Evolutionary conservation across 2,329 filamentous ascomycete genomes (phyloP), one percentile per base, ranked within the genome.

Genomic region (Aureobasidium sp.): DNA sequence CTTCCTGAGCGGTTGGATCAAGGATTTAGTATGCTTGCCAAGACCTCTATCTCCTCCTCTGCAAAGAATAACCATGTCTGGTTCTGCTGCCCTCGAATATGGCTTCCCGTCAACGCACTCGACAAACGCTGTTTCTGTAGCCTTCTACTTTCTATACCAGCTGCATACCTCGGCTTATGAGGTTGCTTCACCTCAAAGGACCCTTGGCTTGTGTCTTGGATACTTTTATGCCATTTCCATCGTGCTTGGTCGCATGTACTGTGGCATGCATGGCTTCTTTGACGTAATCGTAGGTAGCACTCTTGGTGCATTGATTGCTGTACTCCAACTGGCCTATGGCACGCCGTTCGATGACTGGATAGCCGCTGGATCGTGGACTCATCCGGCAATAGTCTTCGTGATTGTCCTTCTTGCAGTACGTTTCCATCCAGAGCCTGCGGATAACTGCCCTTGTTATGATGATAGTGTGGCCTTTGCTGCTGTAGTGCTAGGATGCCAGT

Each of bases 101-200:
- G 94, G 94, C 25, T 97, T 97, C 68, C 94, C 94, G 0, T 97
- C 92, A 9, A 97, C 94, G 0, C 94, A 99, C 73, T 96, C 92
- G 15, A 94, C 94, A 53, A 99, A 99, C 73, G 94, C 94, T 2
- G 89, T 97, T 7, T 97, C 93, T 0, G 93, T 97, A 16, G 90
- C 91, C 39, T 83, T 96, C 5, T 97, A 96, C 73, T 86, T 83
- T 34, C 78, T 97, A 8, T 81, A 92, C 60, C 79, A 86, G 50
- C 77, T 97, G 21, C 83, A 83, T 65, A 83, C 82, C 30, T 81
- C 85, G 1, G 83, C 85, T n/a, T 85, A 86, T 61, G 78, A 82
- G 21, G 78, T 90, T 59, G 67, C 65, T 8, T 63, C 76, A 82
- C 36, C 77, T 84, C 3, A 77, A 82, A 70, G 65, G 64, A 44